Base-by-base conservation (phyloP, 306 rosid species). In the Echinosophora koreensis region DNA sequence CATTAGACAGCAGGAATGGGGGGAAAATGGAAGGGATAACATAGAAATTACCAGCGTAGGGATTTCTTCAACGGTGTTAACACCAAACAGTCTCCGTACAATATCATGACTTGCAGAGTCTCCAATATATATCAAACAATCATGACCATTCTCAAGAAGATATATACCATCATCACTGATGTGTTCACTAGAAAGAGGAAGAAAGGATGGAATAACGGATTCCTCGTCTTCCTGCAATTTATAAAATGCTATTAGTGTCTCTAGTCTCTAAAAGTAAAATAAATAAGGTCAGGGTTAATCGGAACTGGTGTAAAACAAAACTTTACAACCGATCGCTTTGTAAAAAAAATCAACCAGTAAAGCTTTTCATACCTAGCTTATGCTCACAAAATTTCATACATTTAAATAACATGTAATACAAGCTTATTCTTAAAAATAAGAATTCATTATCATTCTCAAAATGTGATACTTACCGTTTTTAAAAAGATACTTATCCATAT, bases 111-210 rank as follows among this genome's bases (percentile, higher is more conserved):
- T 90, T 75, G 81, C 99, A 37, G 86, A 78, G 81, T 80, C 90
- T 66, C 99, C 97, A 73, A 88, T 44, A 71, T 89, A 92, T 84
- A 92, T 83, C 80, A 91, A 92, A 85, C 99, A 89, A 78, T 95
- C 97, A 56, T 86, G 89, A 64, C 99, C 99, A 22, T 95, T 92
- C 84, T 95, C 99, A 13, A 95, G 94, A 86, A 95, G 98, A 91
- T 95, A 95, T 73, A 95, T 80, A 69, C 97, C 97, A 11, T 82
- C 90, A 16, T 92, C 95, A 69, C 85, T 91, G 69, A 90, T 77
- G 28, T 95, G 94, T 79, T 95, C 99, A 79, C 97, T 92, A 55
- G 97, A 86, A 82, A 95, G 99, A 15, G 97, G 97, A 80, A 91
- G 83, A 59, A 92, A 86, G 6, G 93, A 83, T 79, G 99, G 93